A percentile compares a stretch with the other conserved stretches of the same genome.
Evolutionary conservation across 176 grass and related monocot genomes (phyloP).

Genomic region (Aegilops umbellulata): DNA sequence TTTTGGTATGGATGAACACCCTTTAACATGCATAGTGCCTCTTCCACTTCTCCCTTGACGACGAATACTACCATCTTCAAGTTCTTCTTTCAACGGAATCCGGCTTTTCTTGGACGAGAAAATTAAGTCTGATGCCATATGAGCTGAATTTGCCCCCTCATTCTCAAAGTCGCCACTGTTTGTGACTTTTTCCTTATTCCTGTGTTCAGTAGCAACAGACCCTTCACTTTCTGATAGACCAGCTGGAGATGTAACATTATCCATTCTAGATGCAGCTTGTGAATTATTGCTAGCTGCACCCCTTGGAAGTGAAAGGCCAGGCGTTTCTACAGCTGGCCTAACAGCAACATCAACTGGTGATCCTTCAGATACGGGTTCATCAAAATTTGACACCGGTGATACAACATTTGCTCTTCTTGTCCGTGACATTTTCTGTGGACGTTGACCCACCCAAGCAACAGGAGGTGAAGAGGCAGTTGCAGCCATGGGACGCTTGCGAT

Average conservation of each 20-base stretch:
- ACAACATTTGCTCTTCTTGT: conserved; percentile 71
- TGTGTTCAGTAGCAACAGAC: conserved; percentile 36
- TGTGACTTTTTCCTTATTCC: conserved; percentile 60
- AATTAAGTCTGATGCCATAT: conserved; percentile 37
- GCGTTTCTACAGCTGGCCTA: conserved; percentile 37
- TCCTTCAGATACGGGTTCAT: conserved; percentile 59
- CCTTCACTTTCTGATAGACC: conserved; percentile 66
- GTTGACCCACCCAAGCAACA: conserved; percentile 69
- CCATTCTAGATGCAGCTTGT: conserved; percentile 32
- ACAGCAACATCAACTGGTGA: conserved; percentile 46
- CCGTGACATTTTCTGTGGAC: conserved; percentile 67
- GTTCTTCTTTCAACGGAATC: conserved; percentile 68
- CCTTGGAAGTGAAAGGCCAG: conserved; percentile 24
- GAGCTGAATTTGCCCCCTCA: conserved; percentile 29
- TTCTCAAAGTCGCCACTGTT: conserved; percentile 62
- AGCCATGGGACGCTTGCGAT: conserved; percentile 60
- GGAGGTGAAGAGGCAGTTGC: conserved; percentile 52
- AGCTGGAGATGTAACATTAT: conserved; percentile 51
- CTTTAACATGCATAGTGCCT: conserved; percentile 48
- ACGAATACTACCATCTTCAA: conserved; percentile 53
- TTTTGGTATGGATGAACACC: conserved; percentile 47
- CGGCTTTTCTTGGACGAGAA: conserved; percentile 60
- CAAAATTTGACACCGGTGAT: conserved; percentile 77
- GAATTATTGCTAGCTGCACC: conserved; percentile 33
- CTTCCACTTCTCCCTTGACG: conserved; percentile 67